Conservation (phyloP, 768 basidiomycete species). For the Pisolithus marmoratus region DNA sequence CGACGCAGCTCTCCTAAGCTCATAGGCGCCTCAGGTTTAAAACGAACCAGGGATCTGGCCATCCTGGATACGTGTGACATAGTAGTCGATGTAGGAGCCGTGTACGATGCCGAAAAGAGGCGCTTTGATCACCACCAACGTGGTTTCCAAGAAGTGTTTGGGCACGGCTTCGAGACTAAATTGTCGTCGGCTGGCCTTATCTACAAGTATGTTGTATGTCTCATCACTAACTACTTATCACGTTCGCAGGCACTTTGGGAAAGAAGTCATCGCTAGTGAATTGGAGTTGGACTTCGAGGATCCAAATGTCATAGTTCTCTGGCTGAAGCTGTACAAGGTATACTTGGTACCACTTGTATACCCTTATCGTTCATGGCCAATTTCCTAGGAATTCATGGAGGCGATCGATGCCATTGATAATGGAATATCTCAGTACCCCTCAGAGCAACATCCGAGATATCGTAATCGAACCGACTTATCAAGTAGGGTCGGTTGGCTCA, state of each 20-base stretch:
- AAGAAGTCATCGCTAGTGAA: conserved; percentile 70
- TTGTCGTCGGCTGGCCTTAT: conserved; percentile 88
- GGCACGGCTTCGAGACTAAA: conserved; percentile 82
- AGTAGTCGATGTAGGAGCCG: conserved; percentile 93
- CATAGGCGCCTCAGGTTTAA: conserved; percentile 41
- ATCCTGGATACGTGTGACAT: conserved; percentile 80
- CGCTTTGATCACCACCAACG: conserved; percentile 97
- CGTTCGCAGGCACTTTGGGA: conserved; percentile 72
- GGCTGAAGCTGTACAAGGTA: conserved; percentile 87
- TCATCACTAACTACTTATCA: conserved; percentile 2
- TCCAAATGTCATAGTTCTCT: conserved; percentile 64
- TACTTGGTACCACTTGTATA: neutral
- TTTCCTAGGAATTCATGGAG: conserved; percentile 80
- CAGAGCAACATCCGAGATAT: conserved; percentile 64
- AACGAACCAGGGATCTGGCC: conserved; percentile 67
- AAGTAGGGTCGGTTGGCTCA: conserved; percentile 75
- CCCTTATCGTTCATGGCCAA: conserved; percentile 5
- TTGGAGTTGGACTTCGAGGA: conserved; percentile 48
- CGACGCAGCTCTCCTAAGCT: neutral
- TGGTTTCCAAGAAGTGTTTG: conserved; percentile 87
- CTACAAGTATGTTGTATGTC: conserved; percentile 68
- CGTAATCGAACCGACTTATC: conserved; percentile 77
- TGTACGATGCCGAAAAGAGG: conserved; percentile 74
- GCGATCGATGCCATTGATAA: conserved; percentile 95
- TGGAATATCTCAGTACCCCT: conserved; percentile 77